phyloP scores from a whole-genome alignment of 1,284 basidiomycete species.

The Albatrellus sp. region DNA sequence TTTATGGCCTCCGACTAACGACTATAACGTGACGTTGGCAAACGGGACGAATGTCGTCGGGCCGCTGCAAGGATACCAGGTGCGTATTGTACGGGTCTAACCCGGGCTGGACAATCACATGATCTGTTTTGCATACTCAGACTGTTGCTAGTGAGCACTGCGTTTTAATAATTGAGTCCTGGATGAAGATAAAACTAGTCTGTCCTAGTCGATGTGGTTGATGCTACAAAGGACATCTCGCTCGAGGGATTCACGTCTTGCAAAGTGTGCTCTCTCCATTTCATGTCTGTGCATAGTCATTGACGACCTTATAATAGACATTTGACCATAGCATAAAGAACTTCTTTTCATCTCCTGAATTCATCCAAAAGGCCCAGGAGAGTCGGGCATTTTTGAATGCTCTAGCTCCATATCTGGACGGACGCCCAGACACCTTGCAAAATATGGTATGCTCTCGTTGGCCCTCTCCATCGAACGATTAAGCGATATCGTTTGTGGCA shows the following conservation, averaged over 20 bases:
- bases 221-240: constrained; percentile 27
- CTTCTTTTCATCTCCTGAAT: constrained; percentile 23
- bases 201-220: constrained; percentile 27
- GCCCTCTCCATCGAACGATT: background rate
- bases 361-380: constrained; percentile 22
- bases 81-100: background rate
- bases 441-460: constrained; percentile 25
- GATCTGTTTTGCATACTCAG: constrained; percentile 13
- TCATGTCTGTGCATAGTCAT: background rate
- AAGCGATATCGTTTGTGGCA: constrained; percentile 5
- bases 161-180: too few species aligned
- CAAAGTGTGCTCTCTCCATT: constrained; percentile 17
- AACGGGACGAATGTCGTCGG: constrained; percentile 34
- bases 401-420: constrained; percentile 27
- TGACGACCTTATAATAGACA: constrained; percentile 12
- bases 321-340: constrained; percentile 16
- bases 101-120: too few species aligned
- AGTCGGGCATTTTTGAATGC: constrained; percentile 26
- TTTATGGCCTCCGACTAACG: constrained; percentile 27
- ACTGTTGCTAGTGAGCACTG: constrained; percentile 45
- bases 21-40: constrained; percentile 26
- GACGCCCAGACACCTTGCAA: constrained; percentile 25
- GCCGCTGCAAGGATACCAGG: constrained; percentile 38
- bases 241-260: constrained; percentile 36
- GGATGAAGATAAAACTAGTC: background rate